Base-by-base conservation (phyloP, 2,329 filamentous ascomycete species). In the Penicillium sp. region DNA sequence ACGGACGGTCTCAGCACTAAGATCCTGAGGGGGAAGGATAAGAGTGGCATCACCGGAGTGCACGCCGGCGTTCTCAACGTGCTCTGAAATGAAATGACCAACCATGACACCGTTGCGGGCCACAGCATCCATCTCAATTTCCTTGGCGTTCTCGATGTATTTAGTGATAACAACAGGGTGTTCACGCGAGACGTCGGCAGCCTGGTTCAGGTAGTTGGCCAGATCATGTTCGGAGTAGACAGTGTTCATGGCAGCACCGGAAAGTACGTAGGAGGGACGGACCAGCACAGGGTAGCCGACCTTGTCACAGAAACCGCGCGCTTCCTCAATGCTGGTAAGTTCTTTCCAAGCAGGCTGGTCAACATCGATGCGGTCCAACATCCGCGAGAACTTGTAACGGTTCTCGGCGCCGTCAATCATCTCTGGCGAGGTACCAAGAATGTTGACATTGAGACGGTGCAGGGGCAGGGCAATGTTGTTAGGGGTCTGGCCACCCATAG, bases 331-430 rank as follows among this genome's bases (percentile, higher is more conserved):
- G 72, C 88, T 95, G 2, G 90, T 97, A 39, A 97, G 75, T 67
- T 97, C 93, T 72, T 96, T 97, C 93, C 93, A 98, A 6, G 87
- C 87, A 4, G 93, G 93, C 71, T 98, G 93, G 64, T 98, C 93
- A 20, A 98, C 93, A 17, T 79, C 84, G 53, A 97, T 95, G 54
- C 86, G 80, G 68, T 98, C 93, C 52, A 97, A 77, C 88, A 97
- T 95, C 60, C 93, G 88, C 29, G 89, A 95, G 75, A 97, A 97
- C 75, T 97, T 97, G 78, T 94, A 97, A 43, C 93, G 79, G 68
- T 98, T 97, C 74, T 98, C 93, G 1, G 93, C 93, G 23, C 80
- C 88, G 65, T 98, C 93, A 60, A 98, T 97, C 91, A 97, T 97
- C 68, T 98, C 93, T 7, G 93, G 93, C 0, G 91, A 96, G 2